A percentile compares a stretch with the other conserved stretches of the same genome.
These are phyloP conservation scores for Colletotrichum simmondsii DNA, from an alignment of 2,329 filamentous ascomycete genomes.

Conservation along the genomic window DNA sequence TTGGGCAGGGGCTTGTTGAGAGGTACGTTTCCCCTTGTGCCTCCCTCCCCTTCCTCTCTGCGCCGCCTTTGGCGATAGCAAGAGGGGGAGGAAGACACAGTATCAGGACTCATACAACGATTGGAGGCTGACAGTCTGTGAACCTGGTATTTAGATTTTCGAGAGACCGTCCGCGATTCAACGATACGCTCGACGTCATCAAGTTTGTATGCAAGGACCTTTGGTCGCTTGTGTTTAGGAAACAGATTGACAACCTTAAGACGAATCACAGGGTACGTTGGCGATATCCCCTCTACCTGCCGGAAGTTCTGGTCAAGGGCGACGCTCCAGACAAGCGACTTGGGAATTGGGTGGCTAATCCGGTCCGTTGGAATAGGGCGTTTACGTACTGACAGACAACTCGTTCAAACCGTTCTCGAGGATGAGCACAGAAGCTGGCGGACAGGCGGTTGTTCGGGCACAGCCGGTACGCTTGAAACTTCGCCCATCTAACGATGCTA, in stretches of 20 bases:
- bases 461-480: constrained; percentile 74
- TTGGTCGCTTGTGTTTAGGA: constrained; percentile 93
- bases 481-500: not conserved
- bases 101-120: not conserved
- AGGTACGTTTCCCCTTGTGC: constrained; percentile 64
- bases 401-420: constrained; percentile 87
- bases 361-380: constrained; percentile 67
- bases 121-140: not conserved
- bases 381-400: constrained; percentile 96
- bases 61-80: not conserved
- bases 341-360: not conserved
- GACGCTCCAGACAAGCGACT: too few species aligned
- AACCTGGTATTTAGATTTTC: constrained; percentile 70
- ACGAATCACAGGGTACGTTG: constrained; percentile 86
- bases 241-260: constrained; percentile 98
- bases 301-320: not conserved
- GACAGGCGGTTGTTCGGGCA: constrained; percentile 78
- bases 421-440: constrained; percentile 86
- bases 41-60: not conserved
- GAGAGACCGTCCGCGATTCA: constrained; percentile 85
- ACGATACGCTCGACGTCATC: constrained; percentile 93
- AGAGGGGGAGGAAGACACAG: not conserved
- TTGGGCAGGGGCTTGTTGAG: constrained; percentile 92
- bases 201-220: constrained; percentile 99
- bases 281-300: not conserved